Evolutionary conservation across 148 eudicot genomes (phyloP), one percentile per base, ranked within the genome.

Genomic region (Limonium bicolor): DNA sequence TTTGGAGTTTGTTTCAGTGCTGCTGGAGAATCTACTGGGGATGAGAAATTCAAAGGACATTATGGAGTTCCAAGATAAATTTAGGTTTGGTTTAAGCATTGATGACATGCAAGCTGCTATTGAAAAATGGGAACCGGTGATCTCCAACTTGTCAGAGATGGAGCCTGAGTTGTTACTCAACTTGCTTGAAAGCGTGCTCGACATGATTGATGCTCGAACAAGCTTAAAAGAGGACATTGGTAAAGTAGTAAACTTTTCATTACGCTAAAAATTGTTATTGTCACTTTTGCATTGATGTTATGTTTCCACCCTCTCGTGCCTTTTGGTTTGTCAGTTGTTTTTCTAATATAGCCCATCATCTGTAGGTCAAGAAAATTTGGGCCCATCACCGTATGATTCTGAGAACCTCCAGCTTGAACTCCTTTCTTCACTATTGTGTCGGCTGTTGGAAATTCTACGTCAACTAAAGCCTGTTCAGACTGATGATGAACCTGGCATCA

Each of bases 81-180:
- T 65, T 55, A 65, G 60, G 56, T 56, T 56, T 41, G 61, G 47
- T 33, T 14, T 60, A 41, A 27, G 29, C 44, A 22, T 62, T 25
- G 53, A 66, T 45, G 65, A 42, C 38, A 46, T 50, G 29, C 64
- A 65, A 49, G 51, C 62, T 58, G 68, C 42, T 19, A 67, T 69
- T 68, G 81, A 73, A 60, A 72, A 73, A 48, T 90, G 99, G 95
- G 81, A 76, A 61, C 66, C 85, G 58, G 69, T 73, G 37, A 64
- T 90, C 38, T 20, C 48, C 33, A 90, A 80, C 53, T 56, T 85
- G 50, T 78, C 82, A 22, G 73, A 68, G 27, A 73, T 66, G 61
- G 74, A 78, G 48, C 95, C 88, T 10, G 88, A 78, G 27, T 42
- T 85, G 53, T 76, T 78, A 47, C 35, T 77, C 39, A 63, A 40